Conservation (phyloP, 805 yeast genomes). For the Candida orba region DNA sequence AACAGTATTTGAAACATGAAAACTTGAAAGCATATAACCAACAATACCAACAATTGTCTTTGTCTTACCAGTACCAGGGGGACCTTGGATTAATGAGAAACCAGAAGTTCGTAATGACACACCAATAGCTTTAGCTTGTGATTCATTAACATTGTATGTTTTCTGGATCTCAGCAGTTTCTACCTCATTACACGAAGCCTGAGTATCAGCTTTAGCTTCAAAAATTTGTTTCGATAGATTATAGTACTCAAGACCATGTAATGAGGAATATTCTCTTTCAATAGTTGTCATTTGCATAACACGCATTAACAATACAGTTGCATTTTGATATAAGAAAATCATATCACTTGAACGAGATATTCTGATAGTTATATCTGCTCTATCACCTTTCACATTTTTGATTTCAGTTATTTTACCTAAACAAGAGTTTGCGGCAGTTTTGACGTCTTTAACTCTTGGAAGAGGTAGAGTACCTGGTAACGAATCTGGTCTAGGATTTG, state of each 20-base stretch:
- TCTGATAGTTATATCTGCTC: constrained; percentile 67
- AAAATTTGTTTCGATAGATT: constrained; percentile 65
- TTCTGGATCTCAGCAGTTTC: constrained; percentile 37
- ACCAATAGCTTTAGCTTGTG: constrained; percentile 87
- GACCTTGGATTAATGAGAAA: constrained; percentile 91
- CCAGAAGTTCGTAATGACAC: constrained; percentile 66
- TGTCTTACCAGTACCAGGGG: constrained; percentile 99
- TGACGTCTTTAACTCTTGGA: constrained; percentile 28
- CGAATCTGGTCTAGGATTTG: constrained; percentile 1
- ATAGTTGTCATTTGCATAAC: constrained; percentile 86
- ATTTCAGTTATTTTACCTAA: constrained; percentile 75
- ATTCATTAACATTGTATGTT: constrained; percentile 61
- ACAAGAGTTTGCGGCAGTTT: constrained; percentile 41
- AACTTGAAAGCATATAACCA: constrained; percentile 59
- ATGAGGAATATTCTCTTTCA: constrained; percentile 85
- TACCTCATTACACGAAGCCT: constrained; percentile 25
- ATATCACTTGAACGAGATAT: constrained; percentile 44
- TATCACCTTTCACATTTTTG: constrained; percentile 57
- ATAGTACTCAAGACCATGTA: constrained; percentile 76
- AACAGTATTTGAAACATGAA: constrained; percentile 21
- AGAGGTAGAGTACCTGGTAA: not conserved
- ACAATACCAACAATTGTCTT: constrained; percentile 90
- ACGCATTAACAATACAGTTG: constrained; percentile 58
- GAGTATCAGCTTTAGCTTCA: constrained; percentile 51
- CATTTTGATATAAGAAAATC: constrained; percentile 51